Percentiles rank a stretch among this genome's conserved stretches.
Conservation (phyloP, 2,329 filamentous ascomycete genomes). For the Fusarium irregulare region DNA sequence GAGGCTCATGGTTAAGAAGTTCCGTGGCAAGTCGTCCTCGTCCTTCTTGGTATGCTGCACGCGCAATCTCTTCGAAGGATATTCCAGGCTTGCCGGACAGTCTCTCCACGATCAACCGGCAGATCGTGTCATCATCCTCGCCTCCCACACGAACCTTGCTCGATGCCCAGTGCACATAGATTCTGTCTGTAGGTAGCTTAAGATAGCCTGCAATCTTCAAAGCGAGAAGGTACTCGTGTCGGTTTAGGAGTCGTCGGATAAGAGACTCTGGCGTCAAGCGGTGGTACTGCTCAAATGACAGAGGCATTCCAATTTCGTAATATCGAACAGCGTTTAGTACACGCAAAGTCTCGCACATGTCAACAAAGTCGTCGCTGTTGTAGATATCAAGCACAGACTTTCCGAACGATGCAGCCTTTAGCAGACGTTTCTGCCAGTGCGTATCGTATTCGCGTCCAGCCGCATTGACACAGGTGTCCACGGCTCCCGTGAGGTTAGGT, state of each 20-base stretch:
- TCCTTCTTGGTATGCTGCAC: slow-evolving; percentile 93
- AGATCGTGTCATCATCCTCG: slow-evolving; percentile 89
- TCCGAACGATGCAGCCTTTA: slow-evolving; percentile 97
- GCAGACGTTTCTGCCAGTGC: slow-evolving; percentile 92
- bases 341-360: slow-evolving; percentile 94
- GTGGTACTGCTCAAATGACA: slow-evolving; percentile 95
- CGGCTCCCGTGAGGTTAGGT: slow-evolving; percentile 87
- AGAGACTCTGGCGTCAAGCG: slow-evolving; percentile 89
- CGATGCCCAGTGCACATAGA: slow-evolving; percentile 97
- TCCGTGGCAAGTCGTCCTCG: slow-evolving; percentile 88
- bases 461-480: slow-evolving; percentile 92
- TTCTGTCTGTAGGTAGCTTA: slow-evolving; percentile 84
- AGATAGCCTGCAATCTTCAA: slow-evolving; percentile 90
- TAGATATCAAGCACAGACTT: slow-evolving; percentile 98
- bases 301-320: slow-evolving; percentile 88
- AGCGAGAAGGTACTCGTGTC: slow-evolving; percentile 90
- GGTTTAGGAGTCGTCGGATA: slow-evolving; percentile 85
- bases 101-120: slow-evolving; percentile 85
- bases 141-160: slow-evolving; percentile 89
- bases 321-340: slow-evolving; percentile 93
- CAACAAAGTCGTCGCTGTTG: slow-evolving; percentile 98
- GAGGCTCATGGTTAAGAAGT: slow-evolving; percentile 90
- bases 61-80: slow-evolving; percentile 94
- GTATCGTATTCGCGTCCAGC: slow-evolving; percentile 91
- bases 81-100: slow-evolving; percentile 90